Evolutionary conservation across 164 flowering plant species (phyloP).

Genomic region (Aristolochia californica): DNA sequence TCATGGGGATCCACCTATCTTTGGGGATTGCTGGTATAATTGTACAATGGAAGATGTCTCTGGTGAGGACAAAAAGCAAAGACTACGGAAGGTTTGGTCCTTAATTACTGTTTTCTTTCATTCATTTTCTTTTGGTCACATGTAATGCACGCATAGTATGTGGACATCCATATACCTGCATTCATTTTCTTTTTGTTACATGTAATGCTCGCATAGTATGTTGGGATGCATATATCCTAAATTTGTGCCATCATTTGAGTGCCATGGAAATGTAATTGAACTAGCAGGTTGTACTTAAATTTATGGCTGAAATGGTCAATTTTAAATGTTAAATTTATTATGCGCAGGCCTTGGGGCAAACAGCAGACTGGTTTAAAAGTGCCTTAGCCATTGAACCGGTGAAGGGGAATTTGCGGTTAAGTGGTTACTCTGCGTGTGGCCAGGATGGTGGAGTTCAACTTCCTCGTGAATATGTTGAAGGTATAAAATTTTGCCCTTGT

Average conservation of each 20-base stretch:
- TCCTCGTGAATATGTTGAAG: conserved; percentile 94
- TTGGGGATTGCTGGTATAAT: conserved; percentile 97
- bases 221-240: too few relatives aligned
- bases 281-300: too few relatives aligned
- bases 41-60: conserved; percentile 89
- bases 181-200: too few relatives aligned
- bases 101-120: too few relatives aligned
- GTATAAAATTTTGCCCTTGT: conserved; percentile 28
- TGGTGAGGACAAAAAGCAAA: conserved; percentile 76
- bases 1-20: conserved; percentile 76
- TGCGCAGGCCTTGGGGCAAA: conserved; percentile 82
- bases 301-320: background rate
- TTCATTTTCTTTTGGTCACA: too few relatives aligned
- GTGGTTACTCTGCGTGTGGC: conserved; percentile 99
- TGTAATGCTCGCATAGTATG: too few relatives aligned
- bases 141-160: too few relatives aligned
- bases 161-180: too few relatives aligned
- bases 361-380: conserved; percentile 90
- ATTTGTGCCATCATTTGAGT: background rate
- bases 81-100: conserved; percentile 76
- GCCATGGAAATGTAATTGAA: background rate
- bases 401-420: conserved; percentile 78
- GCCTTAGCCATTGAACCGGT: conserved; percentile 98
- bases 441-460: conserved; percentile 99
- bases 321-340: background rate